Conservation (phyloP, 2,329 filamentous ascomycete genomes). For the Dactylellina haptotyla region DNA sequence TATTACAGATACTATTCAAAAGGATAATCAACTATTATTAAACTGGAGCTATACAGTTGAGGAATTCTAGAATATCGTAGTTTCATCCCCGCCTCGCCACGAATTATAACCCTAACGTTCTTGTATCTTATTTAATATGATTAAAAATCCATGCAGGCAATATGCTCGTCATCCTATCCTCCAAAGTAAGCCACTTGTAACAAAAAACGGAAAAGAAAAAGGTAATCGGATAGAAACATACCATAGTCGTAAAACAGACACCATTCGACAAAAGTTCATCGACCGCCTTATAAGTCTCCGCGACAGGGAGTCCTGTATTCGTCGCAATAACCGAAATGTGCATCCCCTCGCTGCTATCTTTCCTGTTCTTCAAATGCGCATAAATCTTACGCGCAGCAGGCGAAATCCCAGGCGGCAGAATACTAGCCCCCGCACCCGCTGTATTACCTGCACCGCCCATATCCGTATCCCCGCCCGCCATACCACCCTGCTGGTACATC, state of each 20-base stretch:
- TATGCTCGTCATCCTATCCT: slow-evolving; percentile 56
- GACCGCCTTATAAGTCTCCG: slow-evolving; percentile 78
- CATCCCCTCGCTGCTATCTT: slow-evolving; percentile 82
- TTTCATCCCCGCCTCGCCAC: neutral
- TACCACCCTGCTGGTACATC: slow-evolving; percentile 68
- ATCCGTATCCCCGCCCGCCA: slow-evolving; percentile 53
- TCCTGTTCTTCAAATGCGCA: slow-evolving; percentile 72
- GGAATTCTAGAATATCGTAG: neutral
- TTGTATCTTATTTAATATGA: neutral
- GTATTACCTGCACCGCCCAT: slow-evolving; percentile 61
- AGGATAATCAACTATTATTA: slow-evolving; percentile 7
- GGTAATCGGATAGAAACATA: slow-evolving; percentile 8
- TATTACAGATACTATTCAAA: neutral
- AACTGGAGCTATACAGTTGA: neutral
- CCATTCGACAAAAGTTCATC: slow-evolving; percentile 81
- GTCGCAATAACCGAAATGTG: slow-evolving; percentile 80
- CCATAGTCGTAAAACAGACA: slow-evolving; percentile 84
- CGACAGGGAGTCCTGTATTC: slow-evolving; percentile 71
- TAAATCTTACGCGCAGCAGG: slow-evolving; percentile 75
- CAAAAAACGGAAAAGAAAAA: slow-evolving; percentile 45
- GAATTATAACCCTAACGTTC: neutral
- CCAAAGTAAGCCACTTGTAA: slow-evolving; percentile 60
- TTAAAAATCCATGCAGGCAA: slow-evolving; percentile 56
- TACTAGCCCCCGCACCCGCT: slow-evolving; percentile 61
- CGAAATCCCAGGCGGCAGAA: slow-evolving; percentile 65